A percentile compares a stretch with the other conserved stretches of the same genome.
phyloP scores from a whole-genome alignment of 2,329 filamentous ascomycete genomes.

The Talaromyces sp. region DNA sequence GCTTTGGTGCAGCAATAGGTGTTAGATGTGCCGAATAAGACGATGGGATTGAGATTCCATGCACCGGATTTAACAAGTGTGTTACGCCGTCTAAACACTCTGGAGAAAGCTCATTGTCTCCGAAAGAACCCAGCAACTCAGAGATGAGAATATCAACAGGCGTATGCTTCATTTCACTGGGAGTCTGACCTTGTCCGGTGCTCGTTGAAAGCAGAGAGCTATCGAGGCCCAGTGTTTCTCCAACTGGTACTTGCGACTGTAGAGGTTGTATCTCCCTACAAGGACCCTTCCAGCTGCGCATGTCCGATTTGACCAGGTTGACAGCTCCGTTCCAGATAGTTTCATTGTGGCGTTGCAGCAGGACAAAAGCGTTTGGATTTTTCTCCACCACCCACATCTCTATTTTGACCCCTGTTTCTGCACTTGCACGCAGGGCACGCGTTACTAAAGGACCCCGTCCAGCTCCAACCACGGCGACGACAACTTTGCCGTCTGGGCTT shows the following conservation, averaged over 20 bases:
- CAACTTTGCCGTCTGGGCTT: conserved; percentile 63
- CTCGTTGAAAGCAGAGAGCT: conserved; percentile 18
- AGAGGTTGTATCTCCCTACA: conserved; percentile 17
- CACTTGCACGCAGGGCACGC: conserved; percentile 74
- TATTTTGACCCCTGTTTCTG: conserved; percentile 68
- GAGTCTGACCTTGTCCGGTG: conserved; percentile 2
- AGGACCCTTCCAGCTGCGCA: conserved; percentile 93
- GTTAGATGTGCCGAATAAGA: conserved; percentile 91
- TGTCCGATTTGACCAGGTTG: conserved; percentile 89
- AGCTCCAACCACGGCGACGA: conserved; percentile 88
- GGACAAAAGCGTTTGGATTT: conserved; percentile 95
- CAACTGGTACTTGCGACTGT: background rate
- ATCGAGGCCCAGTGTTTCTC: conserved; percentile 27
- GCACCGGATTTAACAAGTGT: conserved; percentile 69
- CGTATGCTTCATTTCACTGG: conserved; percentile 22
- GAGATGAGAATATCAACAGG: conserved; percentile 84
- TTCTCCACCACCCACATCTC: conserved; percentile 94
- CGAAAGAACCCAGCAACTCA: conserved; percentile 87
- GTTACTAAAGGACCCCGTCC: conserved; percentile 90
- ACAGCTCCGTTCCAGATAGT: conserved; percentile 75
- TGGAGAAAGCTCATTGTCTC: conserved; percentile 92
- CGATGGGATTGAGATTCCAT: conserved; percentile 88
- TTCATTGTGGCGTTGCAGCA: conserved; percentile 80
- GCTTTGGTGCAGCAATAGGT: conserved; percentile 81
- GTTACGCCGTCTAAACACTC: conserved; percentile 96